Conservation (phyloP, 2,329 filamentous ascomycete genomes). For the Talaromyces sp. region DNA sequence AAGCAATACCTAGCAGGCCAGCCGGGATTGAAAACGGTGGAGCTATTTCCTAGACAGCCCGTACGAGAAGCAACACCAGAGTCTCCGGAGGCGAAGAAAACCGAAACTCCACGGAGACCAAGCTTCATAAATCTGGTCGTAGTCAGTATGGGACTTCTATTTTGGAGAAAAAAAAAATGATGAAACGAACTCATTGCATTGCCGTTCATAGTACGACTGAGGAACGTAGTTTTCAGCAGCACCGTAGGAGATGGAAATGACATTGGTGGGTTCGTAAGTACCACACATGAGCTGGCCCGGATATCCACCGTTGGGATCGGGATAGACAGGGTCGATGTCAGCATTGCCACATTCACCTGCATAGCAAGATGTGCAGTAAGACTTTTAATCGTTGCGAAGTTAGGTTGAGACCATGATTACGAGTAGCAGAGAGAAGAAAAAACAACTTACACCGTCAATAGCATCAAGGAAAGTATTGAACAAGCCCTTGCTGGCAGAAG, state of each 20-base stretch:
- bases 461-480: constrained; percentile 50
- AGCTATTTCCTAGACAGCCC: constrained; percentile 13
- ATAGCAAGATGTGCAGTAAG: constrained; percentile 50
- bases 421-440: not conserved
- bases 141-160: not conserved
- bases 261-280: constrained; percentile 47
- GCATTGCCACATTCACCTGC: constrained; percentile 49
- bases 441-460: constrained; percentile 40
- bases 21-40: constrained; percentile 11
- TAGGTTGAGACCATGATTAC: not conserved
- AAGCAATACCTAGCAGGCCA: constrained; percentile 13
- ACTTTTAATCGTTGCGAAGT: constrained; percentile 19
- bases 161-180: not conserved
- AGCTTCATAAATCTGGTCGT: constrained; percentile 27
- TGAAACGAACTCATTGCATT: constrained; percentile 33
- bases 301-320: constrained; percentile 44
- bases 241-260: constrained; percentile 55
- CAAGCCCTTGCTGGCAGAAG: constrained; percentile 26
- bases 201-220: constrained; percentile 48
- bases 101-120: constrained; percentile 32
- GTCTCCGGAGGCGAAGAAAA: constrained; percentile 29
- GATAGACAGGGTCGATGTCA: constrained; percentile 50
- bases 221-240: constrained; percentile 51
- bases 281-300: constrained; percentile 38
- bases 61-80: constrained; percentile 19